Percentiles rank a stretch among this genome's conserved stretches.
Conservation (phyloP, 164 flowering plant genomes). For the Pachysandra terminalis region DNA sequence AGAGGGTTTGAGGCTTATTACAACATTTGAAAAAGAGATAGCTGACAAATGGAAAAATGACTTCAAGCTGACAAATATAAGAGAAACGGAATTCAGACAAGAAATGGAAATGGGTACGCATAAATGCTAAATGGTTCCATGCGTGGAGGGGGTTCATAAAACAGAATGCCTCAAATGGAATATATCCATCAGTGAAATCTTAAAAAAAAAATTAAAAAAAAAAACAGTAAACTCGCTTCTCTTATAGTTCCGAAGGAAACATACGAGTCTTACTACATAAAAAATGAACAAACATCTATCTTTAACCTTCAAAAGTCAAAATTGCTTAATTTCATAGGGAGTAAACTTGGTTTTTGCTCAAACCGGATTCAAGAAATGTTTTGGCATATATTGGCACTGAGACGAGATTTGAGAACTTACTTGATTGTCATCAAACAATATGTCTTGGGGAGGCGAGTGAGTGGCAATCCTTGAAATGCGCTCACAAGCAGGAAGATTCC, state of each 20-base stretch:
- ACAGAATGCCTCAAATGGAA: too few relatives aligned
- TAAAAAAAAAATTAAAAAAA: too few relatives aligned
- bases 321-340: too few relatives aligned
- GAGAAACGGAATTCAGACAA: neutral
- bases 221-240: too few relatives aligned
- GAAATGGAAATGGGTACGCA: too few relatives aligned
- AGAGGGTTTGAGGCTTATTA: neutral
- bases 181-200: too few relatives aligned
- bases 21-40: constrained; percentile 1
- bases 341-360: neutral
- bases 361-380: neutral
- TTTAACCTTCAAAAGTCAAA: too few relatives aligned
- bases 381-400: neutral
- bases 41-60: neutral
- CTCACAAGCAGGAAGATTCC: constrained; percentile 84
- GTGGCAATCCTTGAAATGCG: constrained; percentile 48
- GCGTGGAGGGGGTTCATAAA: neutral
- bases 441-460: constrained; percentile 59
- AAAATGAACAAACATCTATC: too few relatives aligned
- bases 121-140: neutral
- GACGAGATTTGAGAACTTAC: constrained; percentile 33
- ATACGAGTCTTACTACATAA: too few relatives aligned
- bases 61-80: neutral
- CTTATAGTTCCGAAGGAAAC: too few relatives aligned
- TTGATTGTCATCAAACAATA: constrained; percentile 71